Conservation (phyloP, 2,329 filamentous ascomycete genomes). For the Emydomyces testavorans region DNA sequence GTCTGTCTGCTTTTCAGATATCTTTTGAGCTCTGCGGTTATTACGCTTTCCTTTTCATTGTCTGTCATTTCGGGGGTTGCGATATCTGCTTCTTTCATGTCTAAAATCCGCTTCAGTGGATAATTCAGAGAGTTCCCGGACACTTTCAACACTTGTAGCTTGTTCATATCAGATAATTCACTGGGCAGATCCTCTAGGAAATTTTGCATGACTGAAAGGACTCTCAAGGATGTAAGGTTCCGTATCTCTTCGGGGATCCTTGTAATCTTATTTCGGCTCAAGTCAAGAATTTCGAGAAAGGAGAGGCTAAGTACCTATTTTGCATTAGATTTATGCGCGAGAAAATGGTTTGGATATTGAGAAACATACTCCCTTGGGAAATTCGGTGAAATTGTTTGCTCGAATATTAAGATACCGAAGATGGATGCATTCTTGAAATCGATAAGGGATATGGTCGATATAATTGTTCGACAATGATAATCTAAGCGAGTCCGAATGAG, state of each 20-base stretch:
- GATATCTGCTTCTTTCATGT: slow-evolving; percentile 54
- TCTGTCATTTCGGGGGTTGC: slow-evolving; percentile 44
- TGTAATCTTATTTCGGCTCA: slow-evolving; percentile 76
- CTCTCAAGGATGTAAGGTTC: slow-evolving; percentile 73
- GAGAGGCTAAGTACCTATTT: slow-evolving; percentile 69
- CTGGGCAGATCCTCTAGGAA: slow-evolving; percentile 72
- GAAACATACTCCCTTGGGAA: slow-evolving; percentile 50
- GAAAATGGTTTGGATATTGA: slow-evolving; percentile 1
- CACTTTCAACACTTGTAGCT: slow-evolving; percentile 77
- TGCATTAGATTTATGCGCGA: slow-evolving; percentile 11
- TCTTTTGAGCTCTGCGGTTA: slow-evolving; percentile 50
- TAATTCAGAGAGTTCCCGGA: slow-evolving; percentile 78
- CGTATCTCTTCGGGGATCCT: slow-evolving; percentile 67
- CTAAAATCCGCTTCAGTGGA: slow-evolving; percentile 59
- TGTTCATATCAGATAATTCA: slow-evolving; percentile 79
- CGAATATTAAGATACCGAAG: slow-evolving; percentile 42
- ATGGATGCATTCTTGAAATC: slow-evolving; percentile 39
- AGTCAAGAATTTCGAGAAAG: slow-evolving; percentile 81
- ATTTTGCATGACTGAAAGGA: slow-evolving; percentile 78
- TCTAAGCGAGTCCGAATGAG: slow-evolving; percentile 23
- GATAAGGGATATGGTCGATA: slow-evolving; percentile 39
- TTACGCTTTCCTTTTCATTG: slow-evolving; percentile 48
- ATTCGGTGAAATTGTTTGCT: slow-evolving; percentile 44
- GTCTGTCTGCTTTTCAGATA: slow-evolving; percentile 42
- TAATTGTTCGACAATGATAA: slow-evolving; percentile 43